Evolutionary conservation across 1,139 yeast genomes (phyloP).

Genomic region (Lizanozyma gosingica): DNA sequence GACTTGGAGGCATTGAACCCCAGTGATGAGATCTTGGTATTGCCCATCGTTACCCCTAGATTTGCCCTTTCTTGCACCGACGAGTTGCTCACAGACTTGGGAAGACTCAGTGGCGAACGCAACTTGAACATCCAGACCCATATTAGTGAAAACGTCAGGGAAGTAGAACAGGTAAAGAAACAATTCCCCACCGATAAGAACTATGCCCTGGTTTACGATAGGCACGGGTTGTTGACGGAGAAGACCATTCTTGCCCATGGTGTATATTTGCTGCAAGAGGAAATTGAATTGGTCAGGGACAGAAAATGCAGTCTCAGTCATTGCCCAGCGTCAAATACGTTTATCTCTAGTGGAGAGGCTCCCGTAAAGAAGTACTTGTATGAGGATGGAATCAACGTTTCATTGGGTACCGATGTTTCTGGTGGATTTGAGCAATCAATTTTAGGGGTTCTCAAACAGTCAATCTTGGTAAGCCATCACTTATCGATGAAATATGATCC

Average conservation of each 20-base stretch:
- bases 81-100: conserved; percentile 54
- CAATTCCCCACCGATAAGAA: conserved; percentile 62
- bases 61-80: conserved; percentile 87
- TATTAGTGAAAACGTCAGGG: conserved; percentile 68
- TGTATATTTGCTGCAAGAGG: conserved; percentile 61
- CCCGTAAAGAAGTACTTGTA: conserved; percentile 61
- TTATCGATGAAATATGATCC: conserved; percentile 51
- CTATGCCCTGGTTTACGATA: conserved; percentile 74
- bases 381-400: conserved; percentile 60
- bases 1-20: conserved; percentile 50
- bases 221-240: conserved; percentile 47
- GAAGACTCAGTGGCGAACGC: conserved; percentile 40
- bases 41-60: conserved; percentile 83
- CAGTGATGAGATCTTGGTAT: conserved; percentile 33
- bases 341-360: conserved; percentile 87
- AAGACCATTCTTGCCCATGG: conserved; percentile 87
- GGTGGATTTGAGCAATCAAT: conserved; percentile 87
- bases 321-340: conserved; percentile 88
- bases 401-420: conserved; percentile 86
- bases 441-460: conserved; percentile 66
- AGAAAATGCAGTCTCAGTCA: conserved; percentile 73
- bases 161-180: conserved; percentile 64
- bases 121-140: conserved; percentile 82
- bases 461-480: conserved; percentile 78
- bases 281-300: conserved; percentile 45